Evolutionary conservation across 2,329 filamentous ascomycete genomes (phyloP).

Genomic region (Neofusicoccum umdonicola): DNA sequence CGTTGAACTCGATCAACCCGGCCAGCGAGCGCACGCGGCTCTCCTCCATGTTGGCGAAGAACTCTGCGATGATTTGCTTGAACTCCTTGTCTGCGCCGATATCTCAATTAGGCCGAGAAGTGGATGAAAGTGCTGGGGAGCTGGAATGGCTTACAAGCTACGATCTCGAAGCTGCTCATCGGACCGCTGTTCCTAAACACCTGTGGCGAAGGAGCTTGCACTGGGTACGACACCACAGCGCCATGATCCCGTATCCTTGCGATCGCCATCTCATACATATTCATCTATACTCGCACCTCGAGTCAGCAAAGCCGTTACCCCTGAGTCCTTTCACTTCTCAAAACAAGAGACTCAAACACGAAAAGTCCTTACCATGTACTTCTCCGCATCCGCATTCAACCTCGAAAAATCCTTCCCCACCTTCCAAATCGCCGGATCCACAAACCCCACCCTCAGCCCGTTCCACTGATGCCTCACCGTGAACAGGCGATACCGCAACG

Average conservation of each 20-base stretch:
- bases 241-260: conserved; percentile 36
- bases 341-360: neutral
- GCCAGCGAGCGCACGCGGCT: conserved; percentile 34
- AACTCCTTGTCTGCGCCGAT: conserved; percentile 31
- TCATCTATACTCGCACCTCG: conserved; percentile 24
- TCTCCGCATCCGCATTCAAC: conserved; percentile 36
- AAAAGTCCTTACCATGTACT: conserved; percentile 33
- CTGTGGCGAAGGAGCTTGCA: conserved; percentile 31
- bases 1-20: conserved; percentile 39
- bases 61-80: conserved; percentile 33
- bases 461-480: conserved; percentile 33
- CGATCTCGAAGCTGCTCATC: conserved; percentile 35
- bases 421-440: conserved; percentile 36
- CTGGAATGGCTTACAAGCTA: conserved; percentile 30
- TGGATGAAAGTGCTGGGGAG: no score
- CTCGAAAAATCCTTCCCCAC: conserved; percentile 34
- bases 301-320: conserved; percentile 13
- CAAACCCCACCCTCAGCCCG: conserved; percentile 34
- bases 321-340: neutral
- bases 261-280: conserved; percentile 37
- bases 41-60: conserved; percentile 33
- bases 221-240: conserved; percentile 34
- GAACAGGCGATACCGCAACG: conserved; percentile 26
- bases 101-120: neutral
- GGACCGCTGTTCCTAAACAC: conserved; percentile 30